A percentile compares a stretch with the other conserved stretches of the same genome.
These are phyloP conservation scores for Petasospora fabianii DNA, from an alignment of 1,139 yeast genomes.

Conservation along the genomic window DNA sequence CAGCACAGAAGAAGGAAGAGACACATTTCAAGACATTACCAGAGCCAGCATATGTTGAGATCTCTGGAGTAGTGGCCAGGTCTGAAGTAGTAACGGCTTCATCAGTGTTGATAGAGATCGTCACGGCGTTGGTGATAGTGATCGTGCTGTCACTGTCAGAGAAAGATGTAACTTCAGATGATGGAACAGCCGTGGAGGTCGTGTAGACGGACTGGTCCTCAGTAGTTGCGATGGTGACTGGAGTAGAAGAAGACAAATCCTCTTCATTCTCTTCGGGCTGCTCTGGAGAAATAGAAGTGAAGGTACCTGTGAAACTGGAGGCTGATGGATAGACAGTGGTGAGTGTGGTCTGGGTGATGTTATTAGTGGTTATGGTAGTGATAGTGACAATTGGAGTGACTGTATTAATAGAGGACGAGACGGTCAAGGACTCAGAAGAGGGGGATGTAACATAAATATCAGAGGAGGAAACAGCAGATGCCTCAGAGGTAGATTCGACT, in stretches of 20 bases:
- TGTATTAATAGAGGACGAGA: not conserved
- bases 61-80: no score
- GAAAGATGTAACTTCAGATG: no score
- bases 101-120: no score
- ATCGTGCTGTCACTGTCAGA: no score
- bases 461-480: constrained; percentile 14
- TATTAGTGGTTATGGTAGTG: not conserved
- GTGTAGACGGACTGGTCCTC: not conserved
- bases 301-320: constrained; percentile 1
- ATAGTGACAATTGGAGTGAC: not conserved
- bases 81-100: no score
- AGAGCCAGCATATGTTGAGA: no score
- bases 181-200: not conserved
- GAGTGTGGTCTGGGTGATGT: not conserved
- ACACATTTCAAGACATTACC: no score
- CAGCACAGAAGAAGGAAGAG: no score
- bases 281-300: constrained; percentile 6
- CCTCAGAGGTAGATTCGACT: not conserved
- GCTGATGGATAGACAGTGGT: not conserved
- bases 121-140: no score
- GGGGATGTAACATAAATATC: constrained; percentile 1
- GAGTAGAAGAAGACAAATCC: not conserved
- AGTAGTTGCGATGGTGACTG: not conserved
- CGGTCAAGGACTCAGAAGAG: not conserved
- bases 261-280: constrained; percentile 1